phyloP scores from a whole-genome alignment of 257 asterid genomes.

The Verbascum thapsus region DNA sequence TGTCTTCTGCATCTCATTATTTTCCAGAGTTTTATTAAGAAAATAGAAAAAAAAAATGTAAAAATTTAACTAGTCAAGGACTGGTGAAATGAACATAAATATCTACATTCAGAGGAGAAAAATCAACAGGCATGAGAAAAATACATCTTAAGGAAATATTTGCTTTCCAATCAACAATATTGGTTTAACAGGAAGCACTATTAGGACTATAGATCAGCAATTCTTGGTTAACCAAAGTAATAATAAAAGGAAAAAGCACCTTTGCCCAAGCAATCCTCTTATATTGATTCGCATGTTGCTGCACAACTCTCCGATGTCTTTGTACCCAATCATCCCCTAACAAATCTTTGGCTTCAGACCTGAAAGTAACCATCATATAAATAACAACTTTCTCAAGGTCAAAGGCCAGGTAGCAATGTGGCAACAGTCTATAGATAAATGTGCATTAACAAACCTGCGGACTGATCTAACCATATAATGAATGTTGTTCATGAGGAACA shows the following conservation, averaged over 20 bases:
- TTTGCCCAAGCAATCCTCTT: constrained; percentile 69
- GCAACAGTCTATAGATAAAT: constrained; percentile 23
- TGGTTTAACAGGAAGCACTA: background rate
- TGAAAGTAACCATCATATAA: constrained; percentile 37
- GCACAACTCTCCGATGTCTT: constrained; percentile 66
- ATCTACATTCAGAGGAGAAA: too few relatives aligned
- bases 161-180: background rate
- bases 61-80: too few relatives aligned
- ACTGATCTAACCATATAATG: constrained; percentile 99
- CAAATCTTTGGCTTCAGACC: constrained; percentile 73
- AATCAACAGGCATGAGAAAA: background rate
- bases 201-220: background rate
- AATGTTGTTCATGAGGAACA: constrained; percentile 95
- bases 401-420: constrained; percentile 6
- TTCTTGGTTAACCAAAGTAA: constrained; percentile 4
- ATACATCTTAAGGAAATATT: background rate
- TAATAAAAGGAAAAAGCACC: constrained; percentile 35
- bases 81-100: too few relatives aligned
- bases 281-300: constrained; percentile 69
- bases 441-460: constrained; percentile 61
- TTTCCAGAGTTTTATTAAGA: too few relatives aligned
- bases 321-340: constrained; percentile 81
- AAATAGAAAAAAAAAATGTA: too few relatives aligned
- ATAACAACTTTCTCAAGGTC: constrained; percentile 17
- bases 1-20: too few relatives aligned